Evolutionary conservation across 164 flowering plant genomes (phyloP), one percentile per base, ranked within the genome.

Genomic region (Chloranthus sessilifolius): DNA sequence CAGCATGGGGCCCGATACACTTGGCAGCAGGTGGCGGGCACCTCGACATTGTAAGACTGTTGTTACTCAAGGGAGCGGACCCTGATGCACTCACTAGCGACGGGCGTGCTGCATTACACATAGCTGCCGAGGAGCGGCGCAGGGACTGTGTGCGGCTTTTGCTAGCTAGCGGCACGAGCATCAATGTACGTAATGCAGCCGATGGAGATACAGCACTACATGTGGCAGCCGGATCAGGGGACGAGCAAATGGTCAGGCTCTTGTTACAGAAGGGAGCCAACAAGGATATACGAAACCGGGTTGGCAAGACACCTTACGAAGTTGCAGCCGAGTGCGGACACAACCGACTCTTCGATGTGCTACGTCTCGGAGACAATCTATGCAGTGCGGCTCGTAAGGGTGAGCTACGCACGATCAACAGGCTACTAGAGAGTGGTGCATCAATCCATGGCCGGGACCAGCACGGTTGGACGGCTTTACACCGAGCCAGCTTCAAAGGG

Each of bases 401-500:
- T 0, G 88, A 84, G n/a, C 64, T 69, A 27, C 63, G 79, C 14
- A 50, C 64, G 1, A 65, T 84, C 21, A 73, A 65, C 1, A 56
- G 60, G 41, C 65, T 81, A 1, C 51, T 84, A 0, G 84, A 81
- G 42, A 68, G 37, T 7, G 94, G 94, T 0, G 88, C 85, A 0
- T 64, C 60, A 1, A 69, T 81, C 23, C 77, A 77, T 23, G 88
- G 94, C 1, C 68, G 67, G 4, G 94, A 84, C 49, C 88, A 79
- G 28, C 68, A 80, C 25, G 88, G 94, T 0, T 81, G 88, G 94
- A 81, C 82, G 0, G 83, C 81, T 0, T 50, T 84, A 17, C 94
- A 84, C 45, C 62, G 94, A 7, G 85, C 86, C 0, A 53, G 75
- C 0, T 84, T 81, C 59, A 84, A 84, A 30, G 94, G 94, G 1